Conservation (phyloP, 2,329 filamentous ascomycete species). For the Pseudocercospora ulei region DNA sequence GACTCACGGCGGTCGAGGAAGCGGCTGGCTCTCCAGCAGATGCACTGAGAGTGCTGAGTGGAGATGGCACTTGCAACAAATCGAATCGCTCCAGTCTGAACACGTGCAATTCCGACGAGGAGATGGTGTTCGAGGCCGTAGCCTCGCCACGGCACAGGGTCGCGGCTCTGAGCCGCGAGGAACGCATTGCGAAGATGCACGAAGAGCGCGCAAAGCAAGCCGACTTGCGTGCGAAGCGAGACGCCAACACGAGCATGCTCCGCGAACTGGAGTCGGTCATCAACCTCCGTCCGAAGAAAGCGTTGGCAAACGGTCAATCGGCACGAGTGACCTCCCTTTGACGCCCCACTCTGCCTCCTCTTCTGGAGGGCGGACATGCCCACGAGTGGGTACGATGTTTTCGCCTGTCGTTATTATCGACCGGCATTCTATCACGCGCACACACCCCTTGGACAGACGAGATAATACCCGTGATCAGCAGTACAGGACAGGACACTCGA, state of each 20-base stretch:
- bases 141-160: slow-evolving; percentile 52
- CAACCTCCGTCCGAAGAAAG: slow-evolving; percentile 24
- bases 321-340: slow-evolving; percentile 14
- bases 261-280: slow-evolving; percentile 89
- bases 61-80: slow-evolving; percentile 45
- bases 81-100: slow-evolving; percentile 43
- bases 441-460: background rate
- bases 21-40: slow-evolving; percentile 50
- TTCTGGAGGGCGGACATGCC: background rate
- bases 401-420: no score
- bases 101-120: slow-evolving; percentile 45
- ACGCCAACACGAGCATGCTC: slow-evolving; percentile 81
- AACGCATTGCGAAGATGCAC: slow-evolving; percentile 76
- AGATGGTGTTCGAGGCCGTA: slow-evolving; percentile 84
- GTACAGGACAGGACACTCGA: slow-evolving; percentile 10
- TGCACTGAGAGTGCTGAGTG: slow-evolving; percentile 69
- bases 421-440: no score
- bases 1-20: slow-evolving; percentile 50
- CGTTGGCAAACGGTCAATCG: slow-evolving; percentile 11
- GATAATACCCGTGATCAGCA: background rate
- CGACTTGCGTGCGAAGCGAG: slow-evolving; percentile 59
- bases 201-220: slow-evolving; percentile 73
- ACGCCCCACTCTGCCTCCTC: slow-evolving; percentile 1
- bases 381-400: no score
- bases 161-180: slow-evolving; percentile 68